A percentile compares a stretch with the other conserved stretches of the same genome.
These are phyloP conservation scores for Nothophoma quercina DNA, from an alignment of 2,329 filamentous ascomycete genomes.

Conservation along the genomic window DNA sequence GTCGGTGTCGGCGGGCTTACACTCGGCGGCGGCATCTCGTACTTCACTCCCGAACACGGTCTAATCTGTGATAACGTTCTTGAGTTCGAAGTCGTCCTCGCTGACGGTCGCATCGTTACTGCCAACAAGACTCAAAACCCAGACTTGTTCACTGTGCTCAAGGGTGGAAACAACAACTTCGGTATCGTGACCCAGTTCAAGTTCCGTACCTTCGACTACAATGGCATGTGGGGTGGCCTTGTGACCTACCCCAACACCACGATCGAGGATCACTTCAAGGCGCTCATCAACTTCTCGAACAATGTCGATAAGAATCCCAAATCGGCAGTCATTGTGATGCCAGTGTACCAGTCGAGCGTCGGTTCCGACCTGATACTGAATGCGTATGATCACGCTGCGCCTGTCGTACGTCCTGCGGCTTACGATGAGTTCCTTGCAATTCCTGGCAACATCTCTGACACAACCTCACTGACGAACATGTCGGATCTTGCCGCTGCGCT, in stretches of 20 bases:
- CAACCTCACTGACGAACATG: conserved; percentile 35
- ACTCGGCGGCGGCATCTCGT: conserved; percentile 40
- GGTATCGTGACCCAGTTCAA: conserved; percentile 44
- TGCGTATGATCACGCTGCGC: conserved; percentile 34
- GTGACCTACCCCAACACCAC: conserved; percentile 27
- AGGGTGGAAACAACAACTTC: conserved; percentile 47
- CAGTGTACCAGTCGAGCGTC: conserved; percentile 24
- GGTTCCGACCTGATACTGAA: conserved; percentile 26
- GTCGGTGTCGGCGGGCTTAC: conserved; percentile 39
- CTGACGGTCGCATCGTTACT: conserved; percentile 37
- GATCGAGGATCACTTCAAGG: conserved; percentile 31
- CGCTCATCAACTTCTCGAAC: conserved; percentile 30
- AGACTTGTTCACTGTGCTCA: conserved; percentile 43
- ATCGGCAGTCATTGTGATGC: conserved; percentile 30
- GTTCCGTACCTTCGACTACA: conserved; percentile 32
- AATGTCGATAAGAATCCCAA: conserved; percentile 26
- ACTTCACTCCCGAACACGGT: conserved; percentile 38
- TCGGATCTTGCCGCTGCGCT: conserved; percentile 32
- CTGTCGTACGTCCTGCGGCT: conserved; percentile 22
- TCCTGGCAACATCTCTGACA: conserved; percentile 33
- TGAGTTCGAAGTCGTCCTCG: conserved; percentile 44
- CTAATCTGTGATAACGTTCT: conserved; percentile 42
- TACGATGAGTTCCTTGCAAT: conserved; percentile 35
- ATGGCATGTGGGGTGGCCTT: conserved; percentile 48
- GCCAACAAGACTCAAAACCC: conserved; percentile 28